These are phyloP conservation scores for Panaeolus cyanescens DNA, from an alignment of 768 basidiomycete species.

Conservation along the genomic window DNA sequence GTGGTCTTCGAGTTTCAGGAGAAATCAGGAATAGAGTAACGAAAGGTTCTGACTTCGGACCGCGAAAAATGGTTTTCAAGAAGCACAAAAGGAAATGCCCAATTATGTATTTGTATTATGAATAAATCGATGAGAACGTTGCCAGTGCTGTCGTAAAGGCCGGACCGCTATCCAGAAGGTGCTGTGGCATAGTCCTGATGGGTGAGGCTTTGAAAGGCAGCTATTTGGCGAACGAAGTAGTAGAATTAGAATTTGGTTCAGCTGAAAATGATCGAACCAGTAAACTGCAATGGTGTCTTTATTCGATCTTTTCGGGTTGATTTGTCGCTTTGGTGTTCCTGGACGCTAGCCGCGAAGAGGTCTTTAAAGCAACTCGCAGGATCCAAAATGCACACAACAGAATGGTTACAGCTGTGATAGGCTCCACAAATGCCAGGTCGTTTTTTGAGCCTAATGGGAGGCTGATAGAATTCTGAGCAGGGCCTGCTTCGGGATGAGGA, in stretches of 20 bases:
- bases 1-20: neutral
- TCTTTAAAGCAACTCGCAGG: slow-evolving; percentile 24
- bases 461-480: slow-evolving; percentile 22
- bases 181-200: neutral
- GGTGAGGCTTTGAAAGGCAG: too few species aligned
- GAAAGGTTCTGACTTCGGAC: neutral
- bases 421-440: slow-evolving; percentile 43
- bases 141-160: neutral
- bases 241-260: too few species aligned
- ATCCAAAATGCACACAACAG: slow-evolving; percentile 41
- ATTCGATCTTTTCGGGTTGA: neutral
- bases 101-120: neutral
- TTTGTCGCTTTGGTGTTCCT: neutral
- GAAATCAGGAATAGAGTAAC: neutral
- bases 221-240: too few species aligned
- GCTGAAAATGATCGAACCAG: too few species aligned
- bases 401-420: slow-evolving; percentile 39
- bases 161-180: neutral
- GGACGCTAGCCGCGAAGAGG: slow-evolving; percentile 11
- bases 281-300: too few species aligned
- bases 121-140: neutral
- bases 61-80: neutral
- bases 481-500: slow-evolving; percentile 9
- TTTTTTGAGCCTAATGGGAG: slow-evolving; percentile 38
- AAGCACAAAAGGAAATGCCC: neutral